These are phyloP conservation scores for Hypoxylon crocopeplum DNA, from an alignment of 495 filamentous ascomycete genomes.

Conservation along the genomic window DNA sequence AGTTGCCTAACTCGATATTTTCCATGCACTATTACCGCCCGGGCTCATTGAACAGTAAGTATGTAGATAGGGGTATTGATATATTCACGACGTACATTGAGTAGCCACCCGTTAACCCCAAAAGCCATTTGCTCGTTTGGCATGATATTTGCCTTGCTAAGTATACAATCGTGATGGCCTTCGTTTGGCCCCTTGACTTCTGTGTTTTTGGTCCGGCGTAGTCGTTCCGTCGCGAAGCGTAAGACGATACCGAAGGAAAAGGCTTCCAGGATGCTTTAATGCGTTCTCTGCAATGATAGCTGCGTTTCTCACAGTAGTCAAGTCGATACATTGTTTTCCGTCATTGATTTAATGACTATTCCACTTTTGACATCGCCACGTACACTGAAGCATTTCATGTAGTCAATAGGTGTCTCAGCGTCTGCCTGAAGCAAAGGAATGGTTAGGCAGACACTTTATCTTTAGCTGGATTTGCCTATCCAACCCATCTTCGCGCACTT, in stretches of 20 bases:
- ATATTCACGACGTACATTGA: slow-evolving; percentile 10
- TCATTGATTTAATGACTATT: background rate
- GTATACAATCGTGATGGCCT: background rate
- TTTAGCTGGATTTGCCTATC: slow-evolving; percentile 45
- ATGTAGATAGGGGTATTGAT: slow-evolving; percentile 9
- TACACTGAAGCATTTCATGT: background rate
- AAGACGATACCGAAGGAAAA: background rate
- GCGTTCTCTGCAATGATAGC: background rate
- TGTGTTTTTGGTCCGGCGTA: background rate
- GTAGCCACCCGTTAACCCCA: no score
- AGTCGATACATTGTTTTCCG: slow-evolving; percentile 16
- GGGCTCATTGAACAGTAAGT: background rate
- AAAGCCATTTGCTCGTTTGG: slow-evolving; percentile 7
- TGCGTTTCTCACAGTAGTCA: background rate
- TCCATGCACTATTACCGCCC: background rate
- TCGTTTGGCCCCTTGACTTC: background rate
- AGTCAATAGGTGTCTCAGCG: background rate
- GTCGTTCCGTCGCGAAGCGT: background rate
- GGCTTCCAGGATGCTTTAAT: background rate
- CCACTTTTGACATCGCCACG: background rate
- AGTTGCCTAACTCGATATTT: slow-evolving; percentile 15
- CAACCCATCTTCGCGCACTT: slow-evolving; percentile 85
- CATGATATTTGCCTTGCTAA: slow-evolving; percentile 1
- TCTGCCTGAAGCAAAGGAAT: background rate
- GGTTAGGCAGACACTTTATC: background rate